Conservation (phyloP, 345 rosid species). For the Camelina hispida region DNA sequence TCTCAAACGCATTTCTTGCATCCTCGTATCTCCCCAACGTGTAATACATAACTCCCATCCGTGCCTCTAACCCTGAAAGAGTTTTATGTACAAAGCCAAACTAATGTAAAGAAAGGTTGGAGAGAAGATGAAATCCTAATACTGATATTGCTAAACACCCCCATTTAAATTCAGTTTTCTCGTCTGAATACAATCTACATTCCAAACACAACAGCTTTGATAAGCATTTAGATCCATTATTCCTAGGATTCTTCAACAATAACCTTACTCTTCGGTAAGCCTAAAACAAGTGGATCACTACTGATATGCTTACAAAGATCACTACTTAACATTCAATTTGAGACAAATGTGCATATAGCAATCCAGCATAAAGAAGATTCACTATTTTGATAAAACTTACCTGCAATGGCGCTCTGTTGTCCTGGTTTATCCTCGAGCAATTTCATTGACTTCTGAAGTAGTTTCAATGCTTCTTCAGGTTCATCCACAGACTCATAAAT, state of each 20-base stretch:
- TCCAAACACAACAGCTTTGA: not conserved
- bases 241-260: not conserved
- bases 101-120: not conserved
- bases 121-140: not conserved
- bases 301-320: not conserved
- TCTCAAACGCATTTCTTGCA: slow-evolving; percentile 82
- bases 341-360: slow-evolving; percentile 10
- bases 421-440: slow-evolving; percentile 97
- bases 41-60: slow-evolving; percentile 99
- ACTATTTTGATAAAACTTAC: slow-evolving; percentile 8
- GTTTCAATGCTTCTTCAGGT: slow-evolving; percentile 97
- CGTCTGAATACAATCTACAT: slow-evolving; percentile 1
- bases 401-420: slow-evolving; percentile 91
- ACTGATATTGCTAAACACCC: not conserved
- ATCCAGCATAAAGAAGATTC: not conserved
- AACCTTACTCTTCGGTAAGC: not conserved
- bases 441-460: slow-evolving; percentile 90
- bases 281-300: not conserved
- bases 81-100: slow-evolving; percentile 15
- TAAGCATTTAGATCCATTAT: not conserved
- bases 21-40: slow-evolving; percentile 89
- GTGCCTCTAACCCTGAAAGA: slow-evolving; percentile 79
- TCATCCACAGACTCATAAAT: slow-evolving; percentile 97
- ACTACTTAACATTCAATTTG: not conserved
- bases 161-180: slow-evolving; percentile 1